Base-by-base conservation (phyloP, 441 rosid genomes). In the Jatropha podagrica region DNA sequence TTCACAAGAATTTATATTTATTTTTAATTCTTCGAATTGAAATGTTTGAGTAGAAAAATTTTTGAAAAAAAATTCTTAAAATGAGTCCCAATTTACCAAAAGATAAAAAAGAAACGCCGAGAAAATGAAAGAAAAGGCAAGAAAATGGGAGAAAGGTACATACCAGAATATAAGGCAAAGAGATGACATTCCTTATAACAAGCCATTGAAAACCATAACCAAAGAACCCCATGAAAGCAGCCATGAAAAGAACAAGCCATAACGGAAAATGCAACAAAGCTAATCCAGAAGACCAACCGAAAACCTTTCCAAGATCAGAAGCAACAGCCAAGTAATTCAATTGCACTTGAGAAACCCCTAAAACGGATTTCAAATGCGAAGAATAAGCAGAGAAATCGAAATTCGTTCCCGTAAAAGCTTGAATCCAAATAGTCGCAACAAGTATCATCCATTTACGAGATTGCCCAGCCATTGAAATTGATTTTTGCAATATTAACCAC, bases 361-460 rank as follows among this genome's bases (percentile, higher is more conserved):
- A 81, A 9, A 85, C 87, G 2, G 93, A 78, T 81, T 95, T 95
- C 73, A 95, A 75, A 60, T 85, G 76, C 48, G 97, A 86, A 0
- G 98, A 92, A 75, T 95, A 92, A 0, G 94, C 92, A 0, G 96
- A 88, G 90, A 95, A 95, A 82, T 95, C 98, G 81, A 95, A 95
- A 78, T 95, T 95, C 5, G 98, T 95, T 0, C 98, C 98, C 0
- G 98, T 95, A 51, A 92, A 95, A 0, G 95, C 97, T 80, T 91
- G 97, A 84, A 95, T 88, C 98, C 97, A 95, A 56, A 91, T 86
- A 5, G 97, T 92, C 0, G 93, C 97, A 11, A 92, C 92, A 26
- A 95, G 83, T 49, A 95, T 91, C 87, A 87, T 89, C 97, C 97
- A 95, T 78, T 92, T 95, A 74, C 96, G 81, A 12, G 95, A 95